These are phyloP conservation scores for Cryptococcus sp. DNA, from an alignment of 1,284 basidiomycete genomes.

Conservation along the genomic window DNA sequence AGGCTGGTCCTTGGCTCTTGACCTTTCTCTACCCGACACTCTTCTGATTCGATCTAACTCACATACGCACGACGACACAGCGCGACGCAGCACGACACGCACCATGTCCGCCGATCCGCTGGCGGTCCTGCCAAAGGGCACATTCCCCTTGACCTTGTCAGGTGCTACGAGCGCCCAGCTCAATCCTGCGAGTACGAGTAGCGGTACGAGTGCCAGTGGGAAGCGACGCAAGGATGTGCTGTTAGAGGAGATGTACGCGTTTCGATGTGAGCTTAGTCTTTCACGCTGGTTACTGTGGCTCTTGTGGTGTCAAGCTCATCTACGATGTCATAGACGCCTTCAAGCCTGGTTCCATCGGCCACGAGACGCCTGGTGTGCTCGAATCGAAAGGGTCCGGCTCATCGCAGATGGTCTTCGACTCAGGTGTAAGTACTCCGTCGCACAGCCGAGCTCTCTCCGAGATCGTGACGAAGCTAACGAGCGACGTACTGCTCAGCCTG, in stretches of 20 bases:
- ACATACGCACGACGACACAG: too few relatives aligned
- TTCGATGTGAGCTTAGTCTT: constrained; percentile 26
- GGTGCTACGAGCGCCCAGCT: constrained; percentile 3
- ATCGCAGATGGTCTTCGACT: constrained; percentile 20
- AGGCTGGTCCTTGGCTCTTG: too few relatives aligned
- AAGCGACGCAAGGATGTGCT: constrained; percentile 20
- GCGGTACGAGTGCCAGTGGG: background rate
- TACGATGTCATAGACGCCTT: constrained; percentile 40
- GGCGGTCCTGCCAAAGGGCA: constrained; percentile 16
- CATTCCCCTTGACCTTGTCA: constrained; percentile 22
- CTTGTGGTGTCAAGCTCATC: background rate
- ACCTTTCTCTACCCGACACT: too few relatives aligned
- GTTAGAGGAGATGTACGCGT: constrained; percentile 21
- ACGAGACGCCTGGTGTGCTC: constrained; percentile 28
- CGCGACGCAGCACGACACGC: too few relatives aligned
- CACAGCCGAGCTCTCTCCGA: constrained; percentile 8
- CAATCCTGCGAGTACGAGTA: background rate
- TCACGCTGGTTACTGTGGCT: background rate
- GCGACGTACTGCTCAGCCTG: constrained; percentile 12
- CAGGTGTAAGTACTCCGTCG: constrained; percentile 10
- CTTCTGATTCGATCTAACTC: too few relatives aligned
- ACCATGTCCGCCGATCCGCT: constrained; percentile 24
- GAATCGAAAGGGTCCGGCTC: constrained; percentile 4
- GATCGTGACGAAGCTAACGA: background rate
- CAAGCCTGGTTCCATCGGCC: constrained; percentile 44